Conservation (phyloP, 345 rosid species). For the Eutrema heterophyllum region DNA sequence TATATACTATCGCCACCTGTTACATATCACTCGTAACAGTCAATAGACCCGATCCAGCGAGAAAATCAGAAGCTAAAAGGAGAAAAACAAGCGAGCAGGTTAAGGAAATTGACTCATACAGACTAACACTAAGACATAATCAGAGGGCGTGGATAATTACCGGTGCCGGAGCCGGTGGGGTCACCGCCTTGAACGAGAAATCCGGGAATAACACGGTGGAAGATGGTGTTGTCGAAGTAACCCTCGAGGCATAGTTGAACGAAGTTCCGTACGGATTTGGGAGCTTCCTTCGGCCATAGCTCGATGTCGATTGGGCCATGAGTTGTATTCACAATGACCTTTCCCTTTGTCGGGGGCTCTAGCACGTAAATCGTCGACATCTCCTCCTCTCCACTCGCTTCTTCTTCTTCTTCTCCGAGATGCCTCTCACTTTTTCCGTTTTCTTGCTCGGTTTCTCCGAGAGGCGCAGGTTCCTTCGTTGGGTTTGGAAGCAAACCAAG, state of each 20-base stretch:
- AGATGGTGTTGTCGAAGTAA: constrained; percentile 77
- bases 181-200: constrained; percentile 90
- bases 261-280: constrained; percentile 90
- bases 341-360: constrained; percentile 95
- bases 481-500: not conserved
- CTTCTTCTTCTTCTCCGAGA: constrained; percentile 11
- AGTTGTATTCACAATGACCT: constrained; percentile 71
- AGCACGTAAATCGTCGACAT: constrained; percentile 90
- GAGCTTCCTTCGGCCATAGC: constrained; percentile 95
- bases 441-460: not conserved
- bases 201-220: constrained; percentile 88
- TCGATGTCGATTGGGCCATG: constrained; percentile 87
- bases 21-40: not conserved
- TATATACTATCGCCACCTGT: constrained; percentile 89
- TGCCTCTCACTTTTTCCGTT: not conserved
- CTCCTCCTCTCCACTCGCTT: not conserved
- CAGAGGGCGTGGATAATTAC: constrained; percentile 25
- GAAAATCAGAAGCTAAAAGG: not conserved
- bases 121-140: constrained; percentile 29
- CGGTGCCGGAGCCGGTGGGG: constrained; percentile 86
- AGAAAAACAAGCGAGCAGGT: not conserved
- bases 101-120: not conserved
- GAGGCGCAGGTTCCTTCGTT: not conserved
- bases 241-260: constrained; percentile 93
- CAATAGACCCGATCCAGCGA: constrained; percentile 2